Base-by-base conservation (phyloP, 768 basidiomycete species). In the Udeniomyces megalosporus region DNA sequence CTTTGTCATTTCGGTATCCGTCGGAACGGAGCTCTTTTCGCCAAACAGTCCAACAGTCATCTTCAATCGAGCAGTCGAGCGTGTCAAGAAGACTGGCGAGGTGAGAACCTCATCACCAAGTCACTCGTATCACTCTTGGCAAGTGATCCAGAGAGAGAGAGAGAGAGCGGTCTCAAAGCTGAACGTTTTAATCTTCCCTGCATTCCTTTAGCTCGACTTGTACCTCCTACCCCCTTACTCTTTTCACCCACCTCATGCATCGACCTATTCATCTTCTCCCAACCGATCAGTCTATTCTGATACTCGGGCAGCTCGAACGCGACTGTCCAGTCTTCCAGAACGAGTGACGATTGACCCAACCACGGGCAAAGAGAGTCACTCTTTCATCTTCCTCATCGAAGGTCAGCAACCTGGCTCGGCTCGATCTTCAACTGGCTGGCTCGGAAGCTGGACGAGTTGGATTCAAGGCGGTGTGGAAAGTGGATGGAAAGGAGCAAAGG, bases 221-320 rank as follows among this genome's bases (percentile, higher is more conserved):
- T 63, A 63, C 57, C 62, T 63, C 42, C 35, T 63, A 24, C 62
- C 62, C 10, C 62, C 62, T 42, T 63, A 38, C 62, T 47, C 62
- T 22, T 63, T 50, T 56, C 62, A 63, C 44, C 62, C 62, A 2
- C 62, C 62, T 20, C 62, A 63, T 50, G 20, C 38, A 5, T 49
- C 53, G 29, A 2, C 45, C 34, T 44, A 31, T 15, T 56, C 61
- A 28, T 47, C 52, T 47, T 44, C 61, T 2, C 44, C 38, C 29
- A 52, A 17, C 26, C 50, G 26, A 3, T 52, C 50, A 5, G 24
- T 26, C 31, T 31, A 31, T 17, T 52, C 50, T 26, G 26, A 52
- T 17, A 52, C 50, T 24, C 31, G 26, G 6, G 24, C 50, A 20
- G 24, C 50, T 26, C 50, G 50, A 52, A 28, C 45, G 7, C 52